A percentile compares a stretch with the other conserved stretches of the same genome.
Conservation (phyloP, 768 basidiomycete genomes). For the Tylopilus subfusipes region DNA sequence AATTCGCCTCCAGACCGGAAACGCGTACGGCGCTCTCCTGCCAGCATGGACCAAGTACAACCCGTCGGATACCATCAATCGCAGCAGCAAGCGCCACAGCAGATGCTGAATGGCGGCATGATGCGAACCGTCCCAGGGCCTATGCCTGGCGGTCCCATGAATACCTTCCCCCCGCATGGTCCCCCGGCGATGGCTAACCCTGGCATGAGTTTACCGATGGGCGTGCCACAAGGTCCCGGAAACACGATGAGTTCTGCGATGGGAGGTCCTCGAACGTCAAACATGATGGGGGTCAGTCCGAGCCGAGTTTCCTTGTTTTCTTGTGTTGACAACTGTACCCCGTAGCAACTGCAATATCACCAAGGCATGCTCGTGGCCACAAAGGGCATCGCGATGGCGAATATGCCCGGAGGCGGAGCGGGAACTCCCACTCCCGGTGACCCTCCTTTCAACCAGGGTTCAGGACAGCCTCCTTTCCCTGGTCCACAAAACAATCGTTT, state of each 20-base stretch:
- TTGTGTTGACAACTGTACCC: slow-evolving; percentile 8
- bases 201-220: slow-evolving; percentile 33
- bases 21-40: slow-evolving; percentile 48
- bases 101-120: slow-evolving; percentile 41
- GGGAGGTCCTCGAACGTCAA: slow-evolving; percentile 29
- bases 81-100: slow-evolving; percentile 36
- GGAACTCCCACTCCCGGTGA: slow-evolving; percentile 46
- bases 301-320: background rate
- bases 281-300: slow-evolving; percentile 31
- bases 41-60: slow-evolving; percentile 40
- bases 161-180: slow-evolving; percentile 30
- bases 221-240: slow-evolving; percentile 29
- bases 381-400: slow-evolving; percentile 31
- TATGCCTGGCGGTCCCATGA: slow-evolving; percentile 35
- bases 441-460: slow-evolving; percentile 38
- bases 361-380: slow-evolving; percentile 37
- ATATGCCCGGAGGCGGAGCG: slow-evolving; percentile 32
- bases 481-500: slow-evolving; percentile 30
- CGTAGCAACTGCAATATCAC: slow-evolving; percentile 34
- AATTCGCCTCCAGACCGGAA: slow-evolving; percentile 58
- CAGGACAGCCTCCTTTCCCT: slow-evolving; percentile 34
- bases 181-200: slow-evolving; percentile 31
- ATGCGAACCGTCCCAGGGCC: slow-evolving; percentile 33
- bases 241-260: slow-evolving; percentile 37
- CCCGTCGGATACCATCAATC: slow-evolving; percentile 33